Base-by-base conservation (phyloP, 1,139 yeast genomes). In the Zygoascus hellenicus region DNA sequence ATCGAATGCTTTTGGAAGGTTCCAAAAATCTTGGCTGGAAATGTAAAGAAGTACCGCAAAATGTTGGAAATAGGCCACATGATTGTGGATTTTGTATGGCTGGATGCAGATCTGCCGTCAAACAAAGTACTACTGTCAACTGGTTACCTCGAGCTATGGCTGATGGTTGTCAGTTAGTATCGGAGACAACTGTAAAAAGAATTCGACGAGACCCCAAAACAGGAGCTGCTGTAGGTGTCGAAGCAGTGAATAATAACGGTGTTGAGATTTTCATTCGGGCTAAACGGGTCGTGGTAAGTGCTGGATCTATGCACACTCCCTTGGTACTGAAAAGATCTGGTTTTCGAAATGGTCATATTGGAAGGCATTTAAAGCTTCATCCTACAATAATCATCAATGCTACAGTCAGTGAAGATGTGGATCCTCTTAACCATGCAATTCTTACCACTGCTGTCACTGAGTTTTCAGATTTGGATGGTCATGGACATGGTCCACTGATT, bases 41-140 rank as follows among this genome's bases (percentile, higher is more conserved):
- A 5, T 69, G 68, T 2, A 64, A 63, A 36, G 68, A 57, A 28
- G 70, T 78, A 17, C 71, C 69, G 2, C 83, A 78, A 56, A 78
- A 78, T 53, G 73, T 67, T 32, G 82, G 81, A 4, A 64, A 62
- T n/a, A 76, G 74, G 52, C 58, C 58, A 34, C 82, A 77, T 54
- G 65, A 68, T 41, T 76, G 81, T 62, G 81, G 81, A 2, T 65
- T 68, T 51, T 77, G 82, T 51, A 69, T 73, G 46, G 62, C 71
- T 50, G 83, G 83, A n/a, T 76, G 81, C 58, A 74, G 69, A 46
- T 66, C 60, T 61, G 82, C 79, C n/a, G 65, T 74, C 49, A 78
- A 77, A 52, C 80, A 76, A 58, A 82, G 83, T 7, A 69, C 78
- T 7, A 65, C 70, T 9, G 75, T 67, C 35, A 69, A 71, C 56